A percentile compares a stretch with the other conserved stretches of the same genome.
phyloP scores from a whole-genome alignment of 345 rosid species.

The Citrus reticulata region DNA sequence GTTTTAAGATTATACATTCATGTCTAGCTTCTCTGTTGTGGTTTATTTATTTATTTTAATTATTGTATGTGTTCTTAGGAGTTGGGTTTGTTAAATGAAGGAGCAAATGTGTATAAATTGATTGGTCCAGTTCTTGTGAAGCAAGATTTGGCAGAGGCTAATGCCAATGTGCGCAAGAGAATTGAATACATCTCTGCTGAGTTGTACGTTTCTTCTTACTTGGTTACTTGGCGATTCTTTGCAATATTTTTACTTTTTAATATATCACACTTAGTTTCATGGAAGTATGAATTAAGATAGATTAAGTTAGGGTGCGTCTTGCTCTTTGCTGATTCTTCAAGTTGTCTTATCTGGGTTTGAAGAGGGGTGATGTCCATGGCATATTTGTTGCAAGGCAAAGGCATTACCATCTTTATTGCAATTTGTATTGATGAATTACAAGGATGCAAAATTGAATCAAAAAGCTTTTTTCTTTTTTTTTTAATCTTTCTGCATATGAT shows the following conservation, averaged over 20 bases:
- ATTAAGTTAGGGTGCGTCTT: not conserved
- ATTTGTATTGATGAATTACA: not conserved
- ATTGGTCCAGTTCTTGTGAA: slow-evolving; percentile 96
- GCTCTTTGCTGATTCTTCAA: not conserved
- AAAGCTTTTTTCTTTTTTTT: not conserved
- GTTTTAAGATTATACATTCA: too few relatives aligned
- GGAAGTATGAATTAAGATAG: not conserved
- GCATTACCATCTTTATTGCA: not conserved
- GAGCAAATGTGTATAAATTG: slow-evolving; percentile 89
- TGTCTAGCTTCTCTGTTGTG: too few relatives aligned
- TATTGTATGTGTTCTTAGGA: slow-evolving; percentile 45
- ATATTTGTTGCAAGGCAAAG: too few relatives aligned
- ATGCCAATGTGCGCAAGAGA: slow-evolving; percentile 92
- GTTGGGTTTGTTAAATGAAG: slow-evolving; percentile 81
- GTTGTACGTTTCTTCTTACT: slow-evolving; percentile 42
- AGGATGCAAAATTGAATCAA: not conserved
- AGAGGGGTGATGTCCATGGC: too few relatives aligned
- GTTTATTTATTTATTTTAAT: not conserved
- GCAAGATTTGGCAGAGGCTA: slow-evolving; percentile 96
- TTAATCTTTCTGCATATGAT: not conserved
- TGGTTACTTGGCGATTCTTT: not conserved
- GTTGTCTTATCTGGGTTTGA: too few relatives aligned
- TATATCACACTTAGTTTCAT: not conserved
- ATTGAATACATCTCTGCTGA: slow-evolving; percentile 93
- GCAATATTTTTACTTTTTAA: not conserved